Base-by-base conservation (phyloP, 192 early-diverging fungal genomes). In the Lobulomyces angularis region DNA sequence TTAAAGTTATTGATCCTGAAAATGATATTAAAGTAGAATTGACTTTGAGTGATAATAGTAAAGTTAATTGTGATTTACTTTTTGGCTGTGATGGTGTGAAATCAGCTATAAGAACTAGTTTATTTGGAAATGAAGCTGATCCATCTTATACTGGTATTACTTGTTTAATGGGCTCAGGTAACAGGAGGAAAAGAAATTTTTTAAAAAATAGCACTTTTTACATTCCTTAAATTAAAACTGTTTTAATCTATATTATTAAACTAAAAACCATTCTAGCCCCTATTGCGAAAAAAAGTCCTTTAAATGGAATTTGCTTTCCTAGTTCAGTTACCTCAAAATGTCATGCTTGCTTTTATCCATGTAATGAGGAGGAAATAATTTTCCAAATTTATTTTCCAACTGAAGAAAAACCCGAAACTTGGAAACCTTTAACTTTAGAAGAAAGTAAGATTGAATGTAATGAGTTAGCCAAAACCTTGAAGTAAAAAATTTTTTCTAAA, bases 121-220 rank as follows among this genome's bases (percentile, higher is more conserved):
- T 62, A 1, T 62, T 62, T 27, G 54, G 47, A 12, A 27, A 30
- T 5, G 28, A 37, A 0, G 17, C 31, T 14, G 57, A 63, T 11
- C 59, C 59, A 18, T 20, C 19, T 6, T 62, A 62, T 39, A 64
- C 54, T 17, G 61, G 61, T 3, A 54, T 62, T 8, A 65, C 61
- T n/a, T 67, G 63, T 11, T 44, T 62, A 5, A 62, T 62, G 61
- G 60, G 56, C n/a, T n/a, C n/a, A n/a, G n/a, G n/a, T n/a, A n/a
- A n/a, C n/a, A n/a, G n/a, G n/a, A n/a, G n/a, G n/a, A n/a, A n/a
- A n/a, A n/a, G n/a, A n/a, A n/a, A n/a, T n/a, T n/a, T n/a, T n/a
- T n/a, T n/a, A n/a, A n/a, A n/a, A n/a, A n/a, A n/a, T n/a, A n/a
- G n/a, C n/a, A n/a, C n/a, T n/a, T n/a, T n/a, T n/a, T n/a, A n/a